Percentiles rank a stretch among this genome's conserved stretches.
These are phyloP conservation scores for Mangifera indica DNA, from an alignment of 345 rosid species.

Conservation along the genomic window DNA sequence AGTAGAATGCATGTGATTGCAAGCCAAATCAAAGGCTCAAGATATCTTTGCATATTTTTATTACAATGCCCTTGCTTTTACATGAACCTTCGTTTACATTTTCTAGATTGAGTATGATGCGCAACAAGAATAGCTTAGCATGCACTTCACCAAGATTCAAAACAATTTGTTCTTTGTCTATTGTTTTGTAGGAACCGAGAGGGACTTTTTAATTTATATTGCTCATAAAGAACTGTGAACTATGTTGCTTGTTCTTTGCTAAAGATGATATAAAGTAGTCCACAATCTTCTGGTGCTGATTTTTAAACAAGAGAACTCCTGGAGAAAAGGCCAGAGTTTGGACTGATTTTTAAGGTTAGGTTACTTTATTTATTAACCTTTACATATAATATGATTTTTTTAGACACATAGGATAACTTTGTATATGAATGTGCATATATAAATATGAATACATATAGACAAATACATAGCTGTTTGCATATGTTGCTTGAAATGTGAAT, in stretches of 20 bases:
- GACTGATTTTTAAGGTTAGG: conserved; percentile 33
- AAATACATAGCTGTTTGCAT: conserved; percentile 5
- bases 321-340: conserved; percentile 21
- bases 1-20: not conserved
- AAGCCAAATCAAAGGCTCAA: conserved; percentile 6
- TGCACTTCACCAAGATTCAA: conserved; percentile 31
- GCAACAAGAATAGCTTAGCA: conserved; percentile 27
- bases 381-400: conserved; percentile 10
- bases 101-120: conserved; percentile 19
- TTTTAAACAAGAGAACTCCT: conserved; percentile 8
- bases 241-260: conserved; percentile 14
- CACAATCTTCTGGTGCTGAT: conserved; percentile 1
- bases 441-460: too few species aligned
- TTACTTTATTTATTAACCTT: conserved; percentile 10
- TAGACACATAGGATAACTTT: conserved; percentile 2
- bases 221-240: conserved; percentile 4
- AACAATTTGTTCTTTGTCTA: conserved; percentile 14
- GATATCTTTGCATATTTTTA: not conserved
- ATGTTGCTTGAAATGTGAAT: conserved; percentile 22
- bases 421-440: not conserved
- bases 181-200: conserved; percentile 17
- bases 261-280: not conserved
- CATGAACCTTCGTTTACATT: not conserved
- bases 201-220: conserved; percentile 10
- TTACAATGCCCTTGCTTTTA: not conserved